phyloP scores from a whole-genome alignment of 768 basidiomycete genomes.

The Trametes elegans region DNA sequence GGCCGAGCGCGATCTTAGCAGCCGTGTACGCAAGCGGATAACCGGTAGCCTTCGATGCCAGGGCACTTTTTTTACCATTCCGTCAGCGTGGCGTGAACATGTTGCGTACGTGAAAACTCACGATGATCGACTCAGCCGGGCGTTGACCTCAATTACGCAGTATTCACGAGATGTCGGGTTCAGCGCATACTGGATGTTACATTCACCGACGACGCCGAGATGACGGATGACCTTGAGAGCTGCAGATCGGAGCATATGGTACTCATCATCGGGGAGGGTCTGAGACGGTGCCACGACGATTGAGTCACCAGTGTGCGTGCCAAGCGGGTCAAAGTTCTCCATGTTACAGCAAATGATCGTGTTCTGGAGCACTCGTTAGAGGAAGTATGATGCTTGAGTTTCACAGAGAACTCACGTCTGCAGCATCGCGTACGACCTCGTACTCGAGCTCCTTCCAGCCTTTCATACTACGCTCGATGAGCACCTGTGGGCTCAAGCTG shows the following conservation, averaged over 20 bases:
- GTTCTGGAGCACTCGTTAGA: constrained; percentile 54
- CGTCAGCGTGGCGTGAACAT: neutral
- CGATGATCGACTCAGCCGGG: constrained; percentile 89
- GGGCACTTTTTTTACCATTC: constrained; percentile 51
- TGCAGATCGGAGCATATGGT: constrained; percentile 98
- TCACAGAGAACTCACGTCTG: constrained; percentile 65
- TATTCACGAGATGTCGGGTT: constrained; percentile 93
- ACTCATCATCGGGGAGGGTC: constrained; percentile 95
- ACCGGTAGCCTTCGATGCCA: constrained; percentile 98
- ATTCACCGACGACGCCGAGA: constrained; percentile 90
- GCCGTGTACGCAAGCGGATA: constrained; percentile 99
- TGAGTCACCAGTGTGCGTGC: constrained; percentile 98
- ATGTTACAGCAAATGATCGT: constrained; percentile 99
- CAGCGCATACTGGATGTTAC: constrained; percentile 97
- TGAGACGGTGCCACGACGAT: constrained; percentile 99
- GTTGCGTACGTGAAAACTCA: constrained; percentile 27
- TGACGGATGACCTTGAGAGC: constrained; percentile 89
- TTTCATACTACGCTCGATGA: constrained; percentile 98
- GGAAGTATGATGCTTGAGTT: neutral
- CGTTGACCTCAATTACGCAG: constrained; percentile 98
- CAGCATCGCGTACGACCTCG: constrained; percentile 96
- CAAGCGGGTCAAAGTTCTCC: constrained; percentile 99
- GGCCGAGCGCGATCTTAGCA: constrained; percentile 96
- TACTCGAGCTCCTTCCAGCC: constrained; percentile 99
- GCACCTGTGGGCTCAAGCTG: constrained; percentile 88